Evolutionary conservation across 2,329 filamentous ascomycete species (phyloP), one percentile per base, ranked within the genome.

Genomic region (Botrytis deweyae): DNA sequence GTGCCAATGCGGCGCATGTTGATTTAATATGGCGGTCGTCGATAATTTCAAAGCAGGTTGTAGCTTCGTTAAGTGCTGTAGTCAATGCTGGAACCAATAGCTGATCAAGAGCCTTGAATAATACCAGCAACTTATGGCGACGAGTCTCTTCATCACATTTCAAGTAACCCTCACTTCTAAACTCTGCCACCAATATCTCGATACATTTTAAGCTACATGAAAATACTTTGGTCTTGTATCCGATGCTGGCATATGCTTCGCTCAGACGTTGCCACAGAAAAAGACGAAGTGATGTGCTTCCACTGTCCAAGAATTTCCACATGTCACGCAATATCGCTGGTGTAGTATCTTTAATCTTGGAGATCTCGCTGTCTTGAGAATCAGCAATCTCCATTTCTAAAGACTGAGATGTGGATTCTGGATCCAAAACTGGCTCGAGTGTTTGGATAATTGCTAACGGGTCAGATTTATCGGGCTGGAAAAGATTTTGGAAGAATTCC

Each of bases 401-500:
- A 44, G 85, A 62, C 67, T 77, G 62, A 70, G 82, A 84, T 1
- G 90, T 88, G 0, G 89, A 86, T 7, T 87, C 84, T 0, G 92
- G 91, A 76, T 98, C 95, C 8, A 99, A 85, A 16, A 99, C 92
- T 6, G 96, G 96, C 80, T 99, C 96, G 52, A 99, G 85, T 42
- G 91, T 96, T 79, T 98, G 94, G 74, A 99, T 98, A 33, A 98
- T 89, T 8, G 91, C 88, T 20, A 95, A 88, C 0, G 95, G 93
- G 77, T 98, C 91, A 65, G 91, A 90, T 74, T 91, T 88, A 73
- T 96, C 92, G 55, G 94, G 91, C 74, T 93, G 92, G 81, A 98
- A 98, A 0, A 99, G 88, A 55, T 91, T 93, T 69, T 94, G 87
- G 82, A 99, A 98, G 82, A 98, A 98, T 80, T 98, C 95, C 89